Conservation (phyloP, 2,329 filamentous ascomycete species). For the Claviceps capensis region DNA sequence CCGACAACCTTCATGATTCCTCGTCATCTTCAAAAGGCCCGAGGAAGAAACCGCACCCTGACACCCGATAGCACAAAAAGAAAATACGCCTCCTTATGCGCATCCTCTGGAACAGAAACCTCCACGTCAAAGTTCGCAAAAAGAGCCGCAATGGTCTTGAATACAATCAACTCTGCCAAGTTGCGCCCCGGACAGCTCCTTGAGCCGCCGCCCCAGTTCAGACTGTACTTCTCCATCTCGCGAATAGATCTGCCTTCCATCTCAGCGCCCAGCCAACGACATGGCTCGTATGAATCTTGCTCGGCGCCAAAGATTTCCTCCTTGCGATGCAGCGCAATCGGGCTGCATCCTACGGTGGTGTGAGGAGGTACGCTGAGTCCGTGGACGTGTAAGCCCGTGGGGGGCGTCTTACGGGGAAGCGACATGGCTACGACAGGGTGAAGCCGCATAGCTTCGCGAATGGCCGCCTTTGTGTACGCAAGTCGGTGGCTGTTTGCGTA, state of each 20-base stretch:
- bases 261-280: conserved; percentile 29
- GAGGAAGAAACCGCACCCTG: conserved; percentile 23
- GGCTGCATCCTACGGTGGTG: conserved; percentile 37
- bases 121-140: conserved; percentile 31
- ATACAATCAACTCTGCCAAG: conserved; percentile 35
- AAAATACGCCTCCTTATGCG: conserved; percentile 32
- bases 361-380: conserved; percentile 27
- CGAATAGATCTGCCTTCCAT: conserved; percentile 9
- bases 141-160: conserved; percentile 28
- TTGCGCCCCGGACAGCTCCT: conserved; percentile 37
- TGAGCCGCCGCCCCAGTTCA: conserved; percentile 38
- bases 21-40: background rate
- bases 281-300: conserved; percentile 28
- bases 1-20: background rate
- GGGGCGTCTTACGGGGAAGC: conserved; percentile 31
- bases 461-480: conserved; percentile 23
- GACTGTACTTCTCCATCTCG: conserved; percentile 32
- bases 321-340: conserved; percentile 36
- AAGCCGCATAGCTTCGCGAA: conserved; percentile 37
- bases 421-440: conserved; percentile 39
- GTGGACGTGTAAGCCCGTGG: conserved; percentile 22
- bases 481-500: background rate
- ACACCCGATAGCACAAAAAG: conserved; percentile 38
- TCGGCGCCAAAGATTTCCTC: conserved; percentile 33
- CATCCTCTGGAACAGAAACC: conserved; percentile 23